Evolutionary conservation across 495 filamentous ascomycete species (phyloP).

Genomic region (Neohortaea acidophila): DNA sequence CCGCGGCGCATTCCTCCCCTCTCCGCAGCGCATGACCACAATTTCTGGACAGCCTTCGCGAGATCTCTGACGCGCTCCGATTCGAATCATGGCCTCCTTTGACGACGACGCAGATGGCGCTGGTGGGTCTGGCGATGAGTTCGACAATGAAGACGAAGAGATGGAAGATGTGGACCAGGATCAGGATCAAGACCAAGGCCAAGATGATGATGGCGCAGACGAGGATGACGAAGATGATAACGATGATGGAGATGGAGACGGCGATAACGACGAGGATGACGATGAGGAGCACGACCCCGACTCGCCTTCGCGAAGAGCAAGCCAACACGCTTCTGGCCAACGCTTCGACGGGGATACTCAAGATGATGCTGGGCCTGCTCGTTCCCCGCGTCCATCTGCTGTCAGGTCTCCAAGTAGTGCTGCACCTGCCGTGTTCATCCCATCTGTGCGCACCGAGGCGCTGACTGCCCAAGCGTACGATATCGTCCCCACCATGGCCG

Average conservation of each 20-base stretch:
- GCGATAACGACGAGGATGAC: conserved; percentile 42
- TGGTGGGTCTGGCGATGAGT: conserved; percentile 25
- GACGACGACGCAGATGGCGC: conserved; percentile 28
- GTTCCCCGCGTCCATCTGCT: conserved; percentile 33
- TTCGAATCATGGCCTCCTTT: conserved; percentile 22
- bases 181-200: conserved; percentile 27
- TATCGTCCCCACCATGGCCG: conserved; percentile 91
- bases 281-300: conserved; percentile 33
- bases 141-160: conserved; percentile 32
- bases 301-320: conserved; percentile 31
- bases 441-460: conserved; percentile 61
- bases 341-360: conserved; percentile 13
- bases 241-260: conserved; percentile 42
- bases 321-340: conserved; percentile 24
- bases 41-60: too few species aligned
- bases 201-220: conserved; percentile 40
- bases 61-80: too few species aligned
- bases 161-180: conserved; percentile 37
- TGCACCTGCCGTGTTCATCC: conserved; percentile 37
- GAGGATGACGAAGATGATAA: conserved; percentile 52
- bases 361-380: conserved; percentile 28
- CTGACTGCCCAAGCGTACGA: conserved; percentile 79
- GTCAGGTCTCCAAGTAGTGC: conserved; percentile 11
- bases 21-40: too few species aligned
- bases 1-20: too few species aligned